phyloP scores from a whole-genome alignment of 495 filamentous ascomycete genomes.

The Hypoxylon trugodes region DNA sequence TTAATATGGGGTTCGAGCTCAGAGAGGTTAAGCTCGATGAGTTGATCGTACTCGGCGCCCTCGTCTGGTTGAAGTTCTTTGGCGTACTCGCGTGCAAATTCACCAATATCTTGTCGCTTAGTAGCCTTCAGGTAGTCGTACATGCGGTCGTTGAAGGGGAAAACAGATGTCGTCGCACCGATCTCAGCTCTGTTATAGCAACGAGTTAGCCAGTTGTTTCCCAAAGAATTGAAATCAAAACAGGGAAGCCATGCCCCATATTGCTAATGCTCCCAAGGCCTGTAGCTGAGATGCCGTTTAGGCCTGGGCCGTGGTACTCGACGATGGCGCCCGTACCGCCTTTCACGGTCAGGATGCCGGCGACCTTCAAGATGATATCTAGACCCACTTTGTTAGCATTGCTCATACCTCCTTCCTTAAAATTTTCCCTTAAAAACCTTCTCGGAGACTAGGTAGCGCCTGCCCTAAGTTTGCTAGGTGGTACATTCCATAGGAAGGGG shows the following conservation, averaged over 20 bases:
- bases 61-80: constrained; percentile 89
- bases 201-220: not conserved
- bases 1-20: constrained; percentile 98
- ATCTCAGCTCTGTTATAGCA: constrained; percentile 73
- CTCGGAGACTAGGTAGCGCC: too few species aligned
- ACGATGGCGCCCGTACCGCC: constrained; percentile 97
- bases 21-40: constrained; percentile 93
- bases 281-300: constrained; percentile 68
- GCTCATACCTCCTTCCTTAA: not conserved
- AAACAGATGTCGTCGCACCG: constrained; percentile 96
- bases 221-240: not conserved
- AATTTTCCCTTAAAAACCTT: too few species aligned
- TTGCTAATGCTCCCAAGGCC: constrained; percentile 78
- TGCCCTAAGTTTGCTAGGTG: too few species aligned
- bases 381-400: constrained; percentile 31
- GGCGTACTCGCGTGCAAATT: constrained; percentile 85
- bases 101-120: constrained; percentile 88
- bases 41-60: constrained; percentile 95
- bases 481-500: too few species aligned
- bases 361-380: constrained; percentile 99
- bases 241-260: constrained; percentile 62
- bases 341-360: constrained; percentile 96
- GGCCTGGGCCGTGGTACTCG: constrained; percentile 92
- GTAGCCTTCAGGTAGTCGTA: constrained; percentile 94
- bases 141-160: constrained; percentile 98